A percentile compares a stretch with the other conserved stretches of the same genome.
These are phyloP conservation scores for Penicillium odoratum DNA, from an alignment of 495 filamentous ascomycete genomes.

Conservation along the genomic window DNA sequence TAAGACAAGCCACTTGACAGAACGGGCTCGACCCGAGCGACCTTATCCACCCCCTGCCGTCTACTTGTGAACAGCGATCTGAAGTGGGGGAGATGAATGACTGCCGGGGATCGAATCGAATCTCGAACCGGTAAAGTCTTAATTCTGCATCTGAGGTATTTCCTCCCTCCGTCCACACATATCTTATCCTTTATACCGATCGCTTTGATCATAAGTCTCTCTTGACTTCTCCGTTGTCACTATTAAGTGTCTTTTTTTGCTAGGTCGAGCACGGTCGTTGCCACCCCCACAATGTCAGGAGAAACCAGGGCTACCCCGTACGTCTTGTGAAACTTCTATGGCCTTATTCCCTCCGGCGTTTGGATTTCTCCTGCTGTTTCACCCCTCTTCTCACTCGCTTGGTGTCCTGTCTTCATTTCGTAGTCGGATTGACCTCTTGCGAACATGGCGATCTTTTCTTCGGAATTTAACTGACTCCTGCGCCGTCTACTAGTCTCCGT, in stretches of 20 bases:
- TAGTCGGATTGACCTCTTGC: background rate
- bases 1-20: background rate
- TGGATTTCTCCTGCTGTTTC: background rate
- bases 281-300: background rate
- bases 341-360: background rate
- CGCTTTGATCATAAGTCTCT: background rate
- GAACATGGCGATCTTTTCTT: background rate
- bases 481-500: slow-evolving; percentile 1
- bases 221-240: background rate
- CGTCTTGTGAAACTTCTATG: background rate
- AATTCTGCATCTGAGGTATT: background rate
- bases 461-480: background rate
- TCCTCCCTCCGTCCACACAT: background rate
- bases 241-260: background rate
- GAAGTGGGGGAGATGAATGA: background rate
- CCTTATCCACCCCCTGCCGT: background rate
- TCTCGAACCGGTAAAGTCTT: background rate
- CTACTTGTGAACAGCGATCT: background rate
- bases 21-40: background rate
- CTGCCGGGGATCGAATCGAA: background rate
- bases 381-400: background rate
- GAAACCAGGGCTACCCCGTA: background rate
- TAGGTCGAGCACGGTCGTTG: background rate
- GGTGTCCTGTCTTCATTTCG: background rate
- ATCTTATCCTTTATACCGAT: background rate